phyloP scores from a whole-genome alignment of 441 rosid genomes.

The Arabidopsis lyrata region DNA sequence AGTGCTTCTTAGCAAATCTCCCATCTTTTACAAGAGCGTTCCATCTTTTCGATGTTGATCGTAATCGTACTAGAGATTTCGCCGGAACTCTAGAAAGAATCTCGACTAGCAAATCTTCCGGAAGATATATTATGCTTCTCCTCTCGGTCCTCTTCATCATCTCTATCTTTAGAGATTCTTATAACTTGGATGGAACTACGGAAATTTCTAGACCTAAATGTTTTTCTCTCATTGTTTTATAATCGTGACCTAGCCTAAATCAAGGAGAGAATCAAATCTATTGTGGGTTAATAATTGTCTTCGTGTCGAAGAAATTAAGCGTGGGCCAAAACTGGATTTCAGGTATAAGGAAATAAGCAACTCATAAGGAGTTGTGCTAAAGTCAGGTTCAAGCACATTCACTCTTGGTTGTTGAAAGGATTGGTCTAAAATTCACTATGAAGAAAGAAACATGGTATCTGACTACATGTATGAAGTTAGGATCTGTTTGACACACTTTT shows the following conservation, averaged over 20 bases:
- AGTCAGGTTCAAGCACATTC: no score
- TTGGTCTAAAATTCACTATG: no score
- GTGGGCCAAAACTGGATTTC: no score
- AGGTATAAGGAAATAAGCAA: no score
- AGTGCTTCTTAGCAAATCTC: neutral
- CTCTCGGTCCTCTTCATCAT: neutral
- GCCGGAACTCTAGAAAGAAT: slow-evolving; percentile 5
- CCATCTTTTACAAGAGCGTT: neutral
- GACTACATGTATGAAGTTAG: no score
- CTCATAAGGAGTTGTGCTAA: no score
- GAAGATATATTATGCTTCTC: neutral
- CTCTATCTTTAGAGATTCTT: neutral
- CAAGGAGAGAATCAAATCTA: neutral
- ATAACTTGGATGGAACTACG: no score
- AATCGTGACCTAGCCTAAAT: neutral
- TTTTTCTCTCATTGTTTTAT: neutral
- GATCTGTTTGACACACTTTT: no score
- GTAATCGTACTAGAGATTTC: neutral
- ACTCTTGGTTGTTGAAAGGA: no score
- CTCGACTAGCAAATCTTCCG: neutral
- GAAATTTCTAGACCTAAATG: neutral
- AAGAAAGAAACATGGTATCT: no score
- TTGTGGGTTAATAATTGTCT: neutral
- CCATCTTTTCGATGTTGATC: slow-evolving; percentile 2
- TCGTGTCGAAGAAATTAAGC: neutral